Evolutionary conservation across 306 rosid genomes (phyloP).

Genomic region (Calophaca sinica): DNA sequence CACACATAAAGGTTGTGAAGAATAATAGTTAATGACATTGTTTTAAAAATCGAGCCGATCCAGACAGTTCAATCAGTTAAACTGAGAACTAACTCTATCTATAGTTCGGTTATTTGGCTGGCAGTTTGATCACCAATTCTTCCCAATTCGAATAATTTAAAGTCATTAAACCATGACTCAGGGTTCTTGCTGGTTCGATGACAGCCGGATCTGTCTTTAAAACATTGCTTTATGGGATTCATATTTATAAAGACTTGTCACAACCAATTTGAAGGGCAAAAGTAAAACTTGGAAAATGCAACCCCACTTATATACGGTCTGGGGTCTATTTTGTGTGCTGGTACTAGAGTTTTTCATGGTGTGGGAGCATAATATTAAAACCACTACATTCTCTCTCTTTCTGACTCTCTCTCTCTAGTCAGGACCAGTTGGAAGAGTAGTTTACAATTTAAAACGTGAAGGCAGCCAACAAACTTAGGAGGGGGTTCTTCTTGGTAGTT

Average conservation of each 20-base stretch:
- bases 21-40: too few relatives aligned
- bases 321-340: conserved; percentile 54
- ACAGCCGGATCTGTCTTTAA: too few relatives aligned
- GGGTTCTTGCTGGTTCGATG: too few relatives aligned
- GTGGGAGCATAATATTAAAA: conserved; percentile 56
- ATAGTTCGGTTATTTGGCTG: too few relatives aligned
- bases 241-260: background rate
- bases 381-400: conserved; percentile 39
- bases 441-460: conserved; percentile 68
- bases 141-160: too few relatives aligned
- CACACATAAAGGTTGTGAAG: too few relatives aligned
- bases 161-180: too few relatives aligned
- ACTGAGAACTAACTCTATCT: too few relatives aligned
- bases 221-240: background rate
- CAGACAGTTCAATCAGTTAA: too few relatives aligned
- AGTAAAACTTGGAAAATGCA: conserved; percentile 50
- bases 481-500: conserved; percentile 50
- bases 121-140: too few relatives aligned
- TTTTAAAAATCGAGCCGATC: too few relatives aligned
- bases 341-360: conserved; percentile 51
- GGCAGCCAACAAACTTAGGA: conserved; percentile 28
- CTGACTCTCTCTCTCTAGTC: conserved; percentile 32
- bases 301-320: conserved; percentile 55
- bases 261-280: conserved; percentile 40
- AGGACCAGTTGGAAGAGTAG: conserved; percentile 47